Evolutionary conservation across 2,329 filamentous ascomycete species (phyloP).

Genomic region (Aquanectria penicillioides): DNA sequence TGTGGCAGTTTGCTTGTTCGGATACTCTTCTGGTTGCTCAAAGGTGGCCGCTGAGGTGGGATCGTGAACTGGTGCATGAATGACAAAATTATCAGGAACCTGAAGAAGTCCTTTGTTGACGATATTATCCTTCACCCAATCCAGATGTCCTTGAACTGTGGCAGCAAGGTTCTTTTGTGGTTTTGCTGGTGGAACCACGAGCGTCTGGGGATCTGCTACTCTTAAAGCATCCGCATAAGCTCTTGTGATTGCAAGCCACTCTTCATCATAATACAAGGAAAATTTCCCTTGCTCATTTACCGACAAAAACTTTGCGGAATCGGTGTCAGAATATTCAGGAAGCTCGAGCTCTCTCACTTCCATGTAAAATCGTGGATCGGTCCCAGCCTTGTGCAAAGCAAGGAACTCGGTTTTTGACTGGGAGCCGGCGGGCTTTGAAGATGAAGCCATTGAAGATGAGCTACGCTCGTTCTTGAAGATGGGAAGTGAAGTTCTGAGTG

Average conservation of each 20-base stretch:
- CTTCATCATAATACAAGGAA: conserved; percentile 81
- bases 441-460: conserved; percentile 25
- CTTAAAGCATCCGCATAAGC: conserved; percentile 74
- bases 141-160: conserved; percentile 45
- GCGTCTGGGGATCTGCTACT: conserved; percentile 71
- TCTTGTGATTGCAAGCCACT: conserved; percentile 94
- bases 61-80: conserved; percentile 79
- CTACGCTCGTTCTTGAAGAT: not conserved
- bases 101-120: conserved; percentile 67
- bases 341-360: conserved; percentile 63
- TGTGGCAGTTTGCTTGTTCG: conserved; percentile 81
- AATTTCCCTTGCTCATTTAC: not conserved
- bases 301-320: conserved; percentile 52
- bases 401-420: conserved; percentile 82
- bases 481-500: conserved; percentile 6
- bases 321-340: conserved; percentile 21
- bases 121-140: conserved; percentile 83
- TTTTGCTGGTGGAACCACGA: conserved; percentile 72
- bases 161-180: conserved; percentile 52
- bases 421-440: conserved; percentile 72
- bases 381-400: conserved; percentile 88
- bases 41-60: conserved; percentile 63
- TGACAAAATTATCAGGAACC: conserved; percentile 80
- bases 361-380: conserved; percentile 82
- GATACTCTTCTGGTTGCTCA: conserved; percentile 79